Base-by-base conservation (phyloP, 768 basidiomycete genomes). In the Macrolepiota fuliginosa region DNA sequence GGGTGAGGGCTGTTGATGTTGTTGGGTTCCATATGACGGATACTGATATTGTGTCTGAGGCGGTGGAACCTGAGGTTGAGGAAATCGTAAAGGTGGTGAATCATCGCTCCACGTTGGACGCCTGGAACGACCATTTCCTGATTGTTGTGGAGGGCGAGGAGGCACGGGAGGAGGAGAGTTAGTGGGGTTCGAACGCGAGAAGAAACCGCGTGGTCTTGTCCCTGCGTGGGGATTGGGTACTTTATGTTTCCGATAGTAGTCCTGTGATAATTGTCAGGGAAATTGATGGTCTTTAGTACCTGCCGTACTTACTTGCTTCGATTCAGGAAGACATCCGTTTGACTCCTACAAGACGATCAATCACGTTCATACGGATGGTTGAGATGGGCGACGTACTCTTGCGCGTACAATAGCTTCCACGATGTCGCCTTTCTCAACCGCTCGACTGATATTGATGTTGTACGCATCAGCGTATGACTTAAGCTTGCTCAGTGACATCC, bases 371-470 rank as follows among this genome's bases (percentile, higher is more conserved):
- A 37, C 1, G 52, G 46, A 27, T 40, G 24, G n/a, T 6, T 13
- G 46, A 42, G 0, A 24, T n/a, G 4, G 7, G 4, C 5, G 35
- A 73, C 83, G 57, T 68, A 90, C 91, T 67, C 78, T 78, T 13
- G 77, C 78, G 12, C 67, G 68, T 69, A 91, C 49, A 50, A 90
- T 81, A 42, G 78, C 83, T 54, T 91, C 87, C 40, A 92, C 84
- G 49, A 92, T 74, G 69, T 92, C 91, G 55, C 90, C 87, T 72
- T 92, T 92, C 71, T 93, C 91, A 15, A 91, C 77, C 1, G 86
- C 83, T 52, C 82, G 81, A 59, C 79, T 82, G 17, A 83, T 79
- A 56, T 77, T 74, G 65, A 93, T 89, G 59, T 85, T 83, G 65
- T 93, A 93, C 4, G 86, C 87, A 56, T 77, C 81, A 25, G 87